Evolutionary conservation across 164 flowering plant genomes (phyloP), one percentile per base, ranked within the genome.

Genomic region (Berberis vulgaris): DNA sequence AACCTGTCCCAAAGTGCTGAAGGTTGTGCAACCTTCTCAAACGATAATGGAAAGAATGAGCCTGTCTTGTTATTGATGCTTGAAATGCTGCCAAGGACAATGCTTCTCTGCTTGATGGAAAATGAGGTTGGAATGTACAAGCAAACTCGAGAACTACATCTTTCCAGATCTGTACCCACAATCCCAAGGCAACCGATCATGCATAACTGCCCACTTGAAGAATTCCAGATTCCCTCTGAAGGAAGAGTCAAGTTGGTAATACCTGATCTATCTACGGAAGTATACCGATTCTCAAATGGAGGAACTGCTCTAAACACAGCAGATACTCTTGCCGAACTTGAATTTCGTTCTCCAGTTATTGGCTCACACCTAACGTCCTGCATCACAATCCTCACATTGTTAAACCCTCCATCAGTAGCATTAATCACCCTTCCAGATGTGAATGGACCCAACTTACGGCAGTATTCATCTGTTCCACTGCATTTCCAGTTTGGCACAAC

Each of bases 141-240:
- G 71, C 85, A 89, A 52, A 85, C 78, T 41, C 90, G 84, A 57
- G 86, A 77, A 73, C 79, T 62, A 72, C 98, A 88, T 54, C 53
- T 69, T 45, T 59, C 71, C 9, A 65, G 72, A 61, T 70, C 74
- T n/a, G 65, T 52, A 65, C 75, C 76, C 12, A 62, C 61, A 38
- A 65, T 26, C 47, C 86, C 87, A 69, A 76, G 74, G 67, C 98
- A 89, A 55, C 93, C 96, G 67, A 85, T 79, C 98, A 89, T 92
- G 81, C 98, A 92, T 44, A 92, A 85, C 74, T 88, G 96, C 57
- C 98, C 96, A 66, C 75, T 78, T 11, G 96, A 83, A 61, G 93
- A 80, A 41, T 74, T 83, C 96, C 96, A 92, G 13, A 82, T 68
- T 65, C 98, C 98, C 71, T 92, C 98, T 11, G 85, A 83, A 61